Percentiles rank a stretch among this genome's conserved stretches.
Conservation (phyloP, 352 stramenopile species). For the Blastocystis sp. region DNA sequence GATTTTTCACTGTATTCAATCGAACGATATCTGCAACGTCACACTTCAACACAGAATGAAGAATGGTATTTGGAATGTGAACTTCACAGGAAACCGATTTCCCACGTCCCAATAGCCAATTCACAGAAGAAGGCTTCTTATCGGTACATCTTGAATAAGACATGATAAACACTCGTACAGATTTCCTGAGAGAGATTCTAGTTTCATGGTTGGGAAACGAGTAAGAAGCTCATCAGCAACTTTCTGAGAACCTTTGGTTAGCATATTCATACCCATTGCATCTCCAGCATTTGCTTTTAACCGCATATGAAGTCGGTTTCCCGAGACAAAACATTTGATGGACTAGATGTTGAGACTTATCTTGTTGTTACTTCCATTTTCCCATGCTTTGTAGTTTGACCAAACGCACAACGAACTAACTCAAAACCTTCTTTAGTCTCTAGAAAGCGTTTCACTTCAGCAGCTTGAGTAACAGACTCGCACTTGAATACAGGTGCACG, state of each 20-base stretch:
- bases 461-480: conserved; percentile 66
- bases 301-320: conserved; percentile 78
- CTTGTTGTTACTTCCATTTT: conserved; percentile 68
- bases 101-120: conserved; percentile 81
- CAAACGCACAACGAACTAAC: conserved; percentile 73
- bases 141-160: conserved; percentile 72
- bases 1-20: conserved; percentile 79
- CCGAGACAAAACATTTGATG: conserved; percentile 73
- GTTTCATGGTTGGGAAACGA: conserved; percentile 71
- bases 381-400: conserved; percentile 79
- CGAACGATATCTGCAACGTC: conserved; percentile 75
- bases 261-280: conserved; percentile 89
- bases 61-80: conserved; percentile 72
- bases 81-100: conserved; percentile 80
- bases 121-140: conserved; percentile 83
- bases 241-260: conserved; percentile 77
- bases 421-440: conserved; percentile 71
- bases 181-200: conserved; percentile 79
- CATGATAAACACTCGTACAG: conserved; percentile 65
- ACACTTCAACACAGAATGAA: conserved; percentile 76
- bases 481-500: conserved; percentile 77
- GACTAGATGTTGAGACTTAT: not conserved
- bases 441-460: conserved; percentile 68
- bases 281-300: conserved; percentile 79
- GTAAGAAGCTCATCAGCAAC: conserved; percentile 72